Evolutionary conservation across 2,329 filamentous ascomycete genomes (phyloP).

Genomic region (Fonsecaea erecta): DNA sequence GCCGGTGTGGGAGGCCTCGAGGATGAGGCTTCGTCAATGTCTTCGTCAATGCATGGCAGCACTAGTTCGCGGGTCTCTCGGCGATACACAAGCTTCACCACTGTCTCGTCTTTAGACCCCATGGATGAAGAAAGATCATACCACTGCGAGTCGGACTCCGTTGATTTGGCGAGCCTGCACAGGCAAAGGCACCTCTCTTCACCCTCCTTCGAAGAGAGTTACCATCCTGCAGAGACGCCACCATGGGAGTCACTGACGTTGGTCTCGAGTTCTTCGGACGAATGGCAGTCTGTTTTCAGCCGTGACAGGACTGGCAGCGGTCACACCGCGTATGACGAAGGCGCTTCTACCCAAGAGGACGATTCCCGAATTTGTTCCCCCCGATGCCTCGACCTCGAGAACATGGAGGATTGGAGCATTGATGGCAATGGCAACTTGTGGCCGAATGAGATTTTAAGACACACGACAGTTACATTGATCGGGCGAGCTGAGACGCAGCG

Average conservation of each 20-base stretch:
- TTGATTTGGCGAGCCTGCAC: not conserved
- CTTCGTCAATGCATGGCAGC: not conserved
- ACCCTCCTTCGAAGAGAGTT: not conserved
- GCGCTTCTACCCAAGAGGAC: not conserved
- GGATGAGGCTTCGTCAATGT: not conserved
- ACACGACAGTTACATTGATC: not conserved
- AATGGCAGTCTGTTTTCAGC: not conserved
- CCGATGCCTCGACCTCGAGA: not conserved
- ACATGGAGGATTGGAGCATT: not conserved
- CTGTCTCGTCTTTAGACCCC: not conserved
- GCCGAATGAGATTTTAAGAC: not conserved
- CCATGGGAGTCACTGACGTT: not conserved
- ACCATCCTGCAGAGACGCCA: not conserved
- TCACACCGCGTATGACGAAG: not conserved
- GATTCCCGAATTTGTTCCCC: not conserved
- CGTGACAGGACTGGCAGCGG: not conserved
- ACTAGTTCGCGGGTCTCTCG: not conserved
- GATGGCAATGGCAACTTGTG: not conserved
- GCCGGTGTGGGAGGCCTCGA: not conserved
- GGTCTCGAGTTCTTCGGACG: not conserved
- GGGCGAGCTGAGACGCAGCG: not conserved
- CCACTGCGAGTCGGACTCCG: not conserved
- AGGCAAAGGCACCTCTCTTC: not conserved
- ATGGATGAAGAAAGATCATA: not conserved
- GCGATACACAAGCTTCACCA: not conserved